Evolutionary conservation across 331 rosid species (phyloP).

Genomic region (Quercus lobata): DNA sequence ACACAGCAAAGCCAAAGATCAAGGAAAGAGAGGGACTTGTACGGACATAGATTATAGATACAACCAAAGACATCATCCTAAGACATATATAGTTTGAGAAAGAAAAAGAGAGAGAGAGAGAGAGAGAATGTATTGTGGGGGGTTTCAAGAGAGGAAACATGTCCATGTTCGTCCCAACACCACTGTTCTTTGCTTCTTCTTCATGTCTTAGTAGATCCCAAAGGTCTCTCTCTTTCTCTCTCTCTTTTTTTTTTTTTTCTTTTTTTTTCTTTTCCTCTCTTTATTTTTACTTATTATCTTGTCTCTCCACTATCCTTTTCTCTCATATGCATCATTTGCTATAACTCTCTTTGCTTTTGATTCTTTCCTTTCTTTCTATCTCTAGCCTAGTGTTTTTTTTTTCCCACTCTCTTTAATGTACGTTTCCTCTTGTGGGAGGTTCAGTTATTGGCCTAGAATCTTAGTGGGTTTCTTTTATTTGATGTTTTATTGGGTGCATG

Average conservation of each 20-base stretch:
- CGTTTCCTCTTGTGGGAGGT: constrained; percentile 6
- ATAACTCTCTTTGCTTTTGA: not conserved
- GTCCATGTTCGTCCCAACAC: constrained; percentile 63
- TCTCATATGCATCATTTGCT: not conserved
- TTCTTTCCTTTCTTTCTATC: not conserved
- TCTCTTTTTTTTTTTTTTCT: not conserved
- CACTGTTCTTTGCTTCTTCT: constrained; percentile 40
- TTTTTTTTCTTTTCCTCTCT: not conserved
- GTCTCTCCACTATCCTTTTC: constrained; percentile 14
- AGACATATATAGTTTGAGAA: not conserved
- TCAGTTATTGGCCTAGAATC: constrained; percentile 32
- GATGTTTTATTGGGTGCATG: constrained; percentile 50
- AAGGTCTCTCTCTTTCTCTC: constrained; percentile 37
- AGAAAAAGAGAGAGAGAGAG: not conserved
- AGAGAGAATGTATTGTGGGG: not conserved
- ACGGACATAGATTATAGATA: not conserved
- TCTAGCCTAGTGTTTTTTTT: not conserved
- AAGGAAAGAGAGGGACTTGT: constrained; percentile 1
- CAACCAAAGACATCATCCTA: not conserved
- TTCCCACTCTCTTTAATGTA: not conserved
- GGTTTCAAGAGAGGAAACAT: constrained; percentile 63
- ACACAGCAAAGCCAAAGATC: not conserved
- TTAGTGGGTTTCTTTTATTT: constrained; percentile 20
- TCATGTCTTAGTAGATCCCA: constrained; percentile 48
- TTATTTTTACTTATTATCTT: constrained; percentile 12